These are phyloP conservation scores for Paraphoma sp. DNA, from an alignment of 2,329 filamentous ascomycete genomes.

Conservation along the genomic window DNA sequence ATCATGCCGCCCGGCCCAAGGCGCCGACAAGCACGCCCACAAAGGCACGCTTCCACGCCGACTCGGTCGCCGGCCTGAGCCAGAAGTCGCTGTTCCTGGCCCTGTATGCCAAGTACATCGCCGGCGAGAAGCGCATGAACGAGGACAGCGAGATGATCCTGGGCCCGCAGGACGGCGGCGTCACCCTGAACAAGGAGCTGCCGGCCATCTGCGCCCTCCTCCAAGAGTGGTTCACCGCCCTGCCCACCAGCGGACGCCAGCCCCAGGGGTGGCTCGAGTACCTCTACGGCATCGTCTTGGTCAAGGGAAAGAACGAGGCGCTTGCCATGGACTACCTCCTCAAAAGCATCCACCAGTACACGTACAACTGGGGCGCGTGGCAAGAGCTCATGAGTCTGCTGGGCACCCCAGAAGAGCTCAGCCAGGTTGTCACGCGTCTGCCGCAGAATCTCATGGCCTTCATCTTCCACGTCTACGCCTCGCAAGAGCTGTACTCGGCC, in stretches of 20 bases:
- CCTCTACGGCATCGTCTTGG: slow-evolving; percentile 86
- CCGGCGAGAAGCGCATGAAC: slow-evolving; percentile 94
- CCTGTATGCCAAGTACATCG: slow-evolving; percentile 89
- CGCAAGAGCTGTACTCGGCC: slow-evolving; percentile 89
- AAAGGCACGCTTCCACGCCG: slow-evolving; percentile 40
- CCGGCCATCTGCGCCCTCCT: slow-evolving; percentile 76
- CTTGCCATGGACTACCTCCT: slow-evolving; percentile 87
- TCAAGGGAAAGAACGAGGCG: slow-evolving; percentile 88
- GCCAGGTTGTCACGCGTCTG: slow-evolving; percentile 72
- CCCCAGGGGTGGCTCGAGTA: slow-evolving; percentile 96
- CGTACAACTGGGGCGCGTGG: slow-evolving; percentile 98
- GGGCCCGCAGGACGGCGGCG: slow-evolving; percentile 87
- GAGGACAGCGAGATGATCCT: slow-evolving; percentile 98
- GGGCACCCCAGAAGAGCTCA: slow-evolving; percentile 81
- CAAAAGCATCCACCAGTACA: slow-evolving; percentile 84
- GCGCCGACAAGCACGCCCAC: slow-evolving; percentile 50
- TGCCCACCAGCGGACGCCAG: slow-evolving; percentile 61
- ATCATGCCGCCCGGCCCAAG: slow-evolving; percentile 65
- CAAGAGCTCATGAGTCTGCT: slow-evolving; percentile 86
- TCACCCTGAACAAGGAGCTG: slow-evolving; percentile 84
- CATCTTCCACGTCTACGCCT: slow-evolving; percentile 91
- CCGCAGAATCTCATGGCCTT: slow-evolving; percentile 91
- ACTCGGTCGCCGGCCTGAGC: slow-evolving; percentile 65
- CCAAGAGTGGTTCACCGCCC: slow-evolving; percentile 79
- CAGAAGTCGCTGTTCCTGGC: slow-evolving; percentile 93